Conservation (phyloP, 208 protist genomes). For the Trypanosoma theileri region DNA sequence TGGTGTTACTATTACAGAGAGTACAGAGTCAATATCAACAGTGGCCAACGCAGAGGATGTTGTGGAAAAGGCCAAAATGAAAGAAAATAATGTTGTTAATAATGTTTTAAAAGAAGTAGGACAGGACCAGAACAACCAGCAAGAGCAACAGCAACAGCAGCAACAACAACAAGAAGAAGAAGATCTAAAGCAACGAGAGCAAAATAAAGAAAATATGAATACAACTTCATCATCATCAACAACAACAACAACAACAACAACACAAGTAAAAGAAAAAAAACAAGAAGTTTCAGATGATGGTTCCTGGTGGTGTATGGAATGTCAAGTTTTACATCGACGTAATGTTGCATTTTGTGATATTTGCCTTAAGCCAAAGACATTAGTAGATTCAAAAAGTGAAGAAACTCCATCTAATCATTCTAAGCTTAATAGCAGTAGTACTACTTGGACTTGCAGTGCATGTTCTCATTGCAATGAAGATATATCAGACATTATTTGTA, state of each 20-base stretch:
- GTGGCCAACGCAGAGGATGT: neutral
- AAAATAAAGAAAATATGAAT: neutral
- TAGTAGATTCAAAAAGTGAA: conserved; percentile 4
- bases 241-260: neutral
- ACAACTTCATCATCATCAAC: neutral
- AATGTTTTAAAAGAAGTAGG: neutral
- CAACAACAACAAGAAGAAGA: neutral
- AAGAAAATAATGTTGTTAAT: neutral
- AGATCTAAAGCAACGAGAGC: neutral
- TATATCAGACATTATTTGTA: neutral
- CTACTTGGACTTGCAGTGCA: neutral
- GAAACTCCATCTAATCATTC: neutral
- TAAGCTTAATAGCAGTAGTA: neutral
- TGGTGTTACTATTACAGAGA: neutral
- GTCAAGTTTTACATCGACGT: conserved; percentile 76
- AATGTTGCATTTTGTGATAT: conserved; percentile 87
- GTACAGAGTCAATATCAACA: neutral
- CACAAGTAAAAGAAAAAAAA: neutral
- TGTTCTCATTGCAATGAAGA: conserved; percentile 5
- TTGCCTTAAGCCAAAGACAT: conserved; percentile 52
- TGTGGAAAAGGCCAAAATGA: too few species aligned
- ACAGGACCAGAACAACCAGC: neutral
- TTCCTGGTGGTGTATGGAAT: conserved; percentile 73
- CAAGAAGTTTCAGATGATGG: conserved; percentile 25
- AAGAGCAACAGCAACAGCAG: neutral